These are phyloP conservation scores for Circinella minor DNA, from an alignment of 371 early-diverging fungal genomes.

Conservation along the genomic window DNA sequence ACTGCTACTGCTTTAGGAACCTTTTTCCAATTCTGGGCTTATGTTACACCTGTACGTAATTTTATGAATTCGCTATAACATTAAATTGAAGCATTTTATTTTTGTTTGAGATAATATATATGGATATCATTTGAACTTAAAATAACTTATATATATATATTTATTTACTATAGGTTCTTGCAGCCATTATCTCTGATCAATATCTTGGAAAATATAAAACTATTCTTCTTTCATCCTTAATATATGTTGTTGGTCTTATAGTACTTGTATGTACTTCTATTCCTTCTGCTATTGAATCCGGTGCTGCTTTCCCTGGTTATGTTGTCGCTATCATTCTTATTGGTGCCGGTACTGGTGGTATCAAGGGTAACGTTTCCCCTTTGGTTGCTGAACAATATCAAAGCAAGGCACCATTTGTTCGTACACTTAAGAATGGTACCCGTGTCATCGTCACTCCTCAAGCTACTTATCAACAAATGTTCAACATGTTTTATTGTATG, in stretches of 20 bases:
- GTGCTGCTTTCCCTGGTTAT: conserved; percentile 67
- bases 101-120: too few relatives aligned
- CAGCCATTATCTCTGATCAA: conserved; percentile 84
- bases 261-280: conserved; percentile 69
- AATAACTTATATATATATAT: not conserved
- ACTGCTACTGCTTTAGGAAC: conserved; percentile 73
- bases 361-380: conserved; percentile 54
- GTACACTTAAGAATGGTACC: conserved; percentile 28
- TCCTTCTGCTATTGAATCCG: conserved; percentile 54
- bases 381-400: conserved; percentile 53
- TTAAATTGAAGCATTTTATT: too few relatives aligned
- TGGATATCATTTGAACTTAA: too few relatives aligned
- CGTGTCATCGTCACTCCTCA: conserved; percentile 35
- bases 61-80: too few relatives aligned
- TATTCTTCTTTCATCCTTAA: conserved; percentile 66
- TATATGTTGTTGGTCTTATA: conserved; percentile 78
- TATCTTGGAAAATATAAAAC: conserved; percentile 86
- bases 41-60: conserved; percentile 60
- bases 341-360: conserved; percentile 63
- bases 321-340: conserved; percentile 73
- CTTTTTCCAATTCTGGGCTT: conserved; percentile 82
- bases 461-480: conserved; percentile 35
- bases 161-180: conserved; percentile 54
- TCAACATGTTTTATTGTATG: conserved; percentile 29
- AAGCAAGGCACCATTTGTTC: conserved; percentile 35